Evolutionary conservation across 2,329 filamentous ascomycete genomes (phyloP), one percentile per base, ranked within the genome.

Genomic region (Orbilia javanica): DNA sequence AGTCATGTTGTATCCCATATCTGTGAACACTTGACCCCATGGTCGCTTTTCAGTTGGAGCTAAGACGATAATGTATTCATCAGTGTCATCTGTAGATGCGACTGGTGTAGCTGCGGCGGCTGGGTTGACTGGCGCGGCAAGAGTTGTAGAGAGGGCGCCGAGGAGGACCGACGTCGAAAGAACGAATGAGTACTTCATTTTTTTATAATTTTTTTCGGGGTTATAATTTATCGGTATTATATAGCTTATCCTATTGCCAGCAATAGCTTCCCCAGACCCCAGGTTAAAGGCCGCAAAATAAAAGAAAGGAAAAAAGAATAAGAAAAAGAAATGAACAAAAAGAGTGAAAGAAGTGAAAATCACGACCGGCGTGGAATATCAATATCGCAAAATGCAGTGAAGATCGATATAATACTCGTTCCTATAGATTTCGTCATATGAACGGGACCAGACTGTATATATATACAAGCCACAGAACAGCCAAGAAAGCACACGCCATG

Each of bases 1-100:
- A 76, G 85, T 83, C 48, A 29, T 65, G 10, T 72, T 71, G 18
- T 79, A 60, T 10, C 65, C 73, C 80, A 81, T 80, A 29, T 80
- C 80, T 13, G 29, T 27, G 13, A 81, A 62, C 27, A 81, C 46
- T 7, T 80, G 52, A 7, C 77, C 68, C 27, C 81, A 79, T 4
- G 64, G 66, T n/a, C 79, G 79, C 3, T 70, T 70, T 31, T 81
- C 79, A 2, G 76, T 63, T 7, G 80, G 65, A 27, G 80, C 69
- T n/a, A 80, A 29, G 22, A 81, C 60, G 18, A 79, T 72, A 52
- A 78, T 73, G 50, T 79, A 81, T 31, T 73, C 65, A n/a, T 79
- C 79, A 1, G 27, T 10, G 7, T 46, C 42, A 22, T 66, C 63
- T n/a, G 18, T 7, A 2, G n/a, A 13, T 5, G 27, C 29, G 8